A percentile compares a stretch with the other conserved stretches of the same genome.
These are phyloP conservation scores for Moesziomyces sp. DNA, from an alignment of 1,284 basidiomycete species.

Conservation along the genomic window DNA sequence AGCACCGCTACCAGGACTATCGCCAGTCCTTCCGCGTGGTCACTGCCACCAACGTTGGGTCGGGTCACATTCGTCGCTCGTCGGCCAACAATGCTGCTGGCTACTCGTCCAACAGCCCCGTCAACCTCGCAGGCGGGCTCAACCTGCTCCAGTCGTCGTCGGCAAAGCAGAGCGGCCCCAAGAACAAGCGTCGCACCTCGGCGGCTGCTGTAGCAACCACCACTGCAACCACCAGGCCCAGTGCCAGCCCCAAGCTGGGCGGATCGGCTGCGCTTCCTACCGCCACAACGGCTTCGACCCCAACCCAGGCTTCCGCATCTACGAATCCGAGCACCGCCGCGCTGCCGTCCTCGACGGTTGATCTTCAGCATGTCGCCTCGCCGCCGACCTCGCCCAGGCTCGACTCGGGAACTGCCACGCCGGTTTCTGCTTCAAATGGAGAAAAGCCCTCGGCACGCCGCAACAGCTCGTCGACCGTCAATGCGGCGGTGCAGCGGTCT, in stretches of 20 bases:
- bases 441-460: slow-evolving; percentile 5
- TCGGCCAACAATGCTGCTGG: slow-evolving; percentile 9
- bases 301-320: slow-evolving; percentile 2
- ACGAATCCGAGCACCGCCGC: slow-evolving; percentile 25
- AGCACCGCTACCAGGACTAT: slow-evolving; percentile 57
- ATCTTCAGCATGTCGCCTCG: slow-evolving; percentile 23
- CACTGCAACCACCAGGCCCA: slow-evolving; percentile 9
- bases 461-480: slow-evolving; percentile 23
- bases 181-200: slow-evolving; percentile 30
- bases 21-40: slow-evolving; percentile 58
- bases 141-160: slow-evolving; percentile 27
- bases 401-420: slow-evolving; percentile 18
- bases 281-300: slow-evolving; percentile 1
- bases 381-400: slow-evolving; percentile 31
- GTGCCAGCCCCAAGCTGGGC: slow-evolving; percentile 33
- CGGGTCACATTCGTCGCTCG: slow-evolving; percentile 37
- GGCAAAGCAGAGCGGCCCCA: slow-evolving; percentile 5
- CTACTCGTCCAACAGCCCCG: slow-evolving; percentile 9
- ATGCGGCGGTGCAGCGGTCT: slow-evolving; percentile 14
- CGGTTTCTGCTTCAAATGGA: slow-evolving; percentile 6
- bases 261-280: slow-evolving; percentile 4
- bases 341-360: slow-evolving; percentile 25
- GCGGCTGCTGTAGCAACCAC: slow-evolving; percentile 1
- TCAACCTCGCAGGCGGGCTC: slow-evolving; percentile 27
- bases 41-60: slow-evolving; percentile 44